Evolutionary conservation across 768 basidiomycete genomes (phyloP), one percentile per base, ranked within the genome.

Genomic region (Nevesoporus exiguus): DNA sequence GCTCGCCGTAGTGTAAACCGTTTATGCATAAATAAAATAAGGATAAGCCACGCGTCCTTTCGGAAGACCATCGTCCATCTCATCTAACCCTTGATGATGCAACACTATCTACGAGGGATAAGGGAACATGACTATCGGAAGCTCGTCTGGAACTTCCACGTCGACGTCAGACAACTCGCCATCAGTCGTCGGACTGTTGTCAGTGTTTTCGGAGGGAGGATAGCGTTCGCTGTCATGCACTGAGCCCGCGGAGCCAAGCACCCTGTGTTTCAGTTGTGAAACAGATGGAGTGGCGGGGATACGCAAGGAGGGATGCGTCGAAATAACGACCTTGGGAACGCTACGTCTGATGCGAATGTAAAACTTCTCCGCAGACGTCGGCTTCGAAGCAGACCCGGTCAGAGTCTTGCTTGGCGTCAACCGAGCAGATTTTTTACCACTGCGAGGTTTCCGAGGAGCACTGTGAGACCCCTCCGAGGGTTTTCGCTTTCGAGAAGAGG

Each of bases 11-110:
- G 37, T 49, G 36, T 58, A 43, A 46, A 49, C 51, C 21, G 31
- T 25, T 48, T 50, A 40, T 49, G 49, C 47, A 60, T 70, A 71
- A 64, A 71, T 71, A 72, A 50, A 66, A 70, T 70, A 70, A 70
- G 58, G 62, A 70, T 70, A 70, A 47, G 34, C 46, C 47, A 52
- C 50, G 40, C 56, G 61, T 63, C 55, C 54, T 22, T 47, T 34
- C 27, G 15, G 19, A 49, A 43, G 42, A 54, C n/a, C 31, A 61
- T 34, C 36, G 44, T 45, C 30, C 25, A n/a, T n/a, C n/a, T n/a
- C 51, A 41, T 62, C 60, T 36, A 51, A 54, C 24, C 40, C 45
- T 27, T 45, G 55, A 24, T 45, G 39, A 30, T 54, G 56, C 44
- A 54, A 24, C 43, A 41, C 30, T 36, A 52, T 58, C 47, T 70